phyloP scores from a whole-genome alignment of 202 grass and related monocot species.

The Saccharum hybrid region DNA sequence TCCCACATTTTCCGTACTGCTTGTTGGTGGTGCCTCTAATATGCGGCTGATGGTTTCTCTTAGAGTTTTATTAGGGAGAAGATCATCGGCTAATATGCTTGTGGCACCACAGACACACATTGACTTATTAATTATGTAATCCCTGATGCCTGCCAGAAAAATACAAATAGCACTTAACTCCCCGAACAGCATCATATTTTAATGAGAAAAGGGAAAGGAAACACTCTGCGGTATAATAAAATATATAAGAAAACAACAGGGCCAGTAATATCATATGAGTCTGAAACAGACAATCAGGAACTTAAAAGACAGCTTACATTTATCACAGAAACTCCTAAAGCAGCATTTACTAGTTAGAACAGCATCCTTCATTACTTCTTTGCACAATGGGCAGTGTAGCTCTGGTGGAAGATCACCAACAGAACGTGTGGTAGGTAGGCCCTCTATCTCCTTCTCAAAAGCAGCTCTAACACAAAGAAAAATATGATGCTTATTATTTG shows the following conservation, averaged over 20 bases:
- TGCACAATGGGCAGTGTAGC: constrained; percentile 89
- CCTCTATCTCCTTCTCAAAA: constrained; percentile 98
- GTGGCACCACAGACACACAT: constrained; percentile 90
- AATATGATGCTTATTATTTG: constrained; percentile 22
- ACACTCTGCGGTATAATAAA: constrained; percentile 26
- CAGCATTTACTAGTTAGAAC: constrained; percentile 99
- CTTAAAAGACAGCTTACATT: constrained; percentile 65
- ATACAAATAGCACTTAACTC: constrained; percentile 41
- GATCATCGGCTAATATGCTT: constrained; percentile 92
- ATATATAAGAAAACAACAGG: constrained; percentile 27
- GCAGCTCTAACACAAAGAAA: constrained; percentile 73
- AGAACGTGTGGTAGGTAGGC: constrained; percentile 70
- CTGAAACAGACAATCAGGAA: neutral
- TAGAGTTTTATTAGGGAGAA: constrained; percentile 91
- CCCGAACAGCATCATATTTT: constrained; percentile 2
- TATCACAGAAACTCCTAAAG: constrained; percentile 98
- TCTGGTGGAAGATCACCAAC: constrained; percentile 84
- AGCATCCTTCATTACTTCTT: constrained; percentile 98
- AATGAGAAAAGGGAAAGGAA: neutral
- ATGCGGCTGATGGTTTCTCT: constrained; percentile 93
- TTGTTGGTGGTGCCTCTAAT: constrained; percentile 85
- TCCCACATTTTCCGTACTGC: constrained; percentile 83
- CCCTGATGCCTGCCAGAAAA: constrained; percentile 83
- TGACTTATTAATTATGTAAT: constrained; percentile 81
- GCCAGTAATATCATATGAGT: constrained; percentile 17